Evolutionary conservation across 2,329 filamentous ascomycete species (phyloP), one percentile per base, ranked within the genome.

Genomic region (Cadophora malorum): DNA sequence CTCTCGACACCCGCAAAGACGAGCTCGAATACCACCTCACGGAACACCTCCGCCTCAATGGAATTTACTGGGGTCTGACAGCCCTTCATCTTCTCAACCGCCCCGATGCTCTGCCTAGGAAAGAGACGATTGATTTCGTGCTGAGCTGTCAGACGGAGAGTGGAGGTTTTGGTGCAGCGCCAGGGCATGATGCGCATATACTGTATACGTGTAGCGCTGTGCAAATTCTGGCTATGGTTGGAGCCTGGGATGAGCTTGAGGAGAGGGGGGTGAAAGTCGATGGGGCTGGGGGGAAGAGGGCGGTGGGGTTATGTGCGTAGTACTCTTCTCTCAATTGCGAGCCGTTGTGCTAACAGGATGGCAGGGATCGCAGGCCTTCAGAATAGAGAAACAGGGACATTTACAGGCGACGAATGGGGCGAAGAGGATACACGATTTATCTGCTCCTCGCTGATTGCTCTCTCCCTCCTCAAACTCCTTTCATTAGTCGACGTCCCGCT

Each of bases 1-100:
- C 91, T 76, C 86, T 99, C 74, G 94, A 99, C 80, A 94, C 91
- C 73, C 90, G 91, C 78, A 94, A 92, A 82, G 94, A 98, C 84
- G 93, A 97, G 81, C 90, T 97, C 75, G 94, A 97, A 80, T 99
- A 98, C 83, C 97, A 95, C 91, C 85, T 98, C 78, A 99, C 96
- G 16, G 95, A 99, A 81, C 96, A 99, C 79, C 85, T 99, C 73
- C 93, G 96, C 69, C 86, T 99, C 67, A 97, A 96, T 79, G 96
- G 96, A 55, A 87, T 99, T 59, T 99, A 99, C 81, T 99, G 96
- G 96, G 96, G 96, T 16, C 82, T 99, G 67, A 96, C 90, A 7
- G 91, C 95, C 7, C 86, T 98, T 50, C 91, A 97, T 82, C 85
- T 98, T 33, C 88, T 99, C 68, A 88, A 90, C 60, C 90, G 87